Percentiles rank a stretch among this genome's conserved stretches.
Conservation (phyloP, 1,284 basidiomycete species). For the Moesziomyces sp. region DNA sequence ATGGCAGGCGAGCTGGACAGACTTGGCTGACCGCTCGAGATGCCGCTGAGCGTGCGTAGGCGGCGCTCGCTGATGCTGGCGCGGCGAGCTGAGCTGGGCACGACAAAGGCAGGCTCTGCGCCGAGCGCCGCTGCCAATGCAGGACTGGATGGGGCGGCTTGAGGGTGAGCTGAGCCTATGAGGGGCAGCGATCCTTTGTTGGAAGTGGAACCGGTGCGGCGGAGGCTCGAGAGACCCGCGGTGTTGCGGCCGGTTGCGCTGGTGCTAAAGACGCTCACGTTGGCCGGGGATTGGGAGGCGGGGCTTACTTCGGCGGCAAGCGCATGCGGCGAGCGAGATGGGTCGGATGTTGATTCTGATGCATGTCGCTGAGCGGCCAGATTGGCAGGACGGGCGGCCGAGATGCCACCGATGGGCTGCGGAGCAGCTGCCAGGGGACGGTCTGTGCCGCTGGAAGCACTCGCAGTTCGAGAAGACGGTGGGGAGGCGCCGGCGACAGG, state of each 20-base stretch:
- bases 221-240: constrained; percentile 56
- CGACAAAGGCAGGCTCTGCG: constrained; percentile 52
- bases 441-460: too few species aligned
- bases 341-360: constrained; percentile 7
- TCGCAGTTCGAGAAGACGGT: background rate
- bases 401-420: constrained; percentile 39
- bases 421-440: constrained; percentile 5
- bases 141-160: constrained; percentile 39
- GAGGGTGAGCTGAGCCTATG: constrained; percentile 8
- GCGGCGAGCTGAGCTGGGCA: constrained; percentile 36
- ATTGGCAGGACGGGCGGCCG: constrained; percentile 29
- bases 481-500: constrained; percentile 8
- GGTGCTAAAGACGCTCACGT: constrained; percentile 52
- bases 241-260: constrained; percentile 42
- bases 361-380: constrained; percentile 23
- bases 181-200: constrained; percentile 30
- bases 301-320: constrained; percentile 3
- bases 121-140: constrained; percentile 42
- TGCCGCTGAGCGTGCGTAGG: constrained; percentile 34
- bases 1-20: constrained; percentile 29
- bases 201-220: constrained; percentile 29
- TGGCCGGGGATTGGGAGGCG: constrained; percentile 37
- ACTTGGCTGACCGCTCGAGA: constrained; percentile 26
- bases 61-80: constrained; percentile 45
- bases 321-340: background rate